Conservation (phyloP, 805 yeast species). For the Yarrowia sp. region DNA sequence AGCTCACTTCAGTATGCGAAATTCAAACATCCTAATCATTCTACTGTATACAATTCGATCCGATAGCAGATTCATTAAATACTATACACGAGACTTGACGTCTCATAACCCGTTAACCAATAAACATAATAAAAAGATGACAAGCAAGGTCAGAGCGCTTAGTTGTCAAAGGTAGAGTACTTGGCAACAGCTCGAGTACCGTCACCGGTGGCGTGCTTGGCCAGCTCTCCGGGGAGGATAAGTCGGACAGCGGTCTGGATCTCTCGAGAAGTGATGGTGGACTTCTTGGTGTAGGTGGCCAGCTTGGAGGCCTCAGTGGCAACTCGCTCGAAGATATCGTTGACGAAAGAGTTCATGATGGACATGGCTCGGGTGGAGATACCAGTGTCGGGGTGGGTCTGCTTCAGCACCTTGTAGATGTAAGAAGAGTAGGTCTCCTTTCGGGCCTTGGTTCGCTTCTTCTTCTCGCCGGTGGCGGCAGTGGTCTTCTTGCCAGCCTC, state of each 20-base stretch:
- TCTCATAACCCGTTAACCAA: constrained; percentile 39
- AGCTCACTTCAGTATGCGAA: too few species aligned
- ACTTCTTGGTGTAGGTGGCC: constrained; percentile 98
- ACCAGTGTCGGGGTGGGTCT: constrained; percentile 99
- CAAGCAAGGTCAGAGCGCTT: constrained; percentile 13
- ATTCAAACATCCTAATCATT: too few species aligned
- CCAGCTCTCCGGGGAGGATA: constrained; percentile 97
- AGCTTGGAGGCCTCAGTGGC: constrained; percentile 97
- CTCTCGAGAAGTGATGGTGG: constrained; percentile 97
- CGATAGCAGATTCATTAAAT: constrained; percentile 37
- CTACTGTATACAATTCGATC: constrained; percentile 2
- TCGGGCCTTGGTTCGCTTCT: constrained; percentile 94
- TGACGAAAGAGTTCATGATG: constrained; percentile 97
- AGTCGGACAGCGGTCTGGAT: constrained; percentile 98
- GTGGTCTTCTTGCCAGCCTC: constrained; percentile 89
- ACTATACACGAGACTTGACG: constrained; percentile 35
- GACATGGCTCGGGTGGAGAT: constrained; percentile 99
- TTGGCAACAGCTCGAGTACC: constrained; percentile 98
- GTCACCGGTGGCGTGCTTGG: constrained; percentile 98
- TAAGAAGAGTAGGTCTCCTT: constrained; percentile 98
- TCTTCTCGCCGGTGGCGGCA: constrained; percentile 74
- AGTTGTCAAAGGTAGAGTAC: constrained; percentile 69
- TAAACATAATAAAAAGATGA: constrained; percentile 36
- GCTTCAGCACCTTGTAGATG: constrained; percentile 97
- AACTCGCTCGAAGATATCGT: constrained; percentile 97